Evolutionary conservation across 106 monocot genomes (phyloP).

Genomic region (Platanthera zijinensis): DNA sequence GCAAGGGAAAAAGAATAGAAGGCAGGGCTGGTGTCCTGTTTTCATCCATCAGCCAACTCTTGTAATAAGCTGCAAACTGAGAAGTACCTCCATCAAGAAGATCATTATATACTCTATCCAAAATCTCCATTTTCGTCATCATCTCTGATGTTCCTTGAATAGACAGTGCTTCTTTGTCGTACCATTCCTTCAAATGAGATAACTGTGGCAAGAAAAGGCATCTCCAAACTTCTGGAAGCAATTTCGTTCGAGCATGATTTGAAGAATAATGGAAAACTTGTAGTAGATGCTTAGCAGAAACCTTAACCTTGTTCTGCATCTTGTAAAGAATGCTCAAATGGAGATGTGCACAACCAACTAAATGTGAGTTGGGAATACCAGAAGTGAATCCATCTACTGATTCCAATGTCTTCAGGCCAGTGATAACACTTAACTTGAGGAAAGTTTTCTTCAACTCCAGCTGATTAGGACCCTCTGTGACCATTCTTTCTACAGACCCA

Average conservation of each 20-base stretch:
- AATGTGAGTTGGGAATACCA: constrained; percentile 27
- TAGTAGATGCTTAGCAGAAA: constrained; percentile 39
- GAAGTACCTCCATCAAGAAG: constrained; percentile 39
- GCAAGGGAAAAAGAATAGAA: constrained; percentile 20
- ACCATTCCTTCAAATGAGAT: constrained; percentile 40
- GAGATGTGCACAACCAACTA: constrained; percentile 40
- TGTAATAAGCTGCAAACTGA: constrained; percentile 51
- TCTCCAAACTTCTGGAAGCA: constrained; percentile 47
- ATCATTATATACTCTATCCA: constrained; percentile 34
- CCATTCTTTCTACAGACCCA: constrained; percentile 17
- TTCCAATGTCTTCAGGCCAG: constrained; percentile 18
- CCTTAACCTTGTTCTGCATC: constrained; percentile 36
- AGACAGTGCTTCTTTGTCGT: constrained; percentile 21
- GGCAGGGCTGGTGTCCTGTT: constrained; percentile 29
- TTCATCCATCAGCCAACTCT: constrained; percentile 42
- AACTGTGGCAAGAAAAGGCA: constrained; percentile 36
- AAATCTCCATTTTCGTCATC: constrained; percentile 19
- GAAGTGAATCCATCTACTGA: constrained; percentile 11
- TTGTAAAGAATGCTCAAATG: constrained; percentile 44
- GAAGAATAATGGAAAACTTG: constrained; percentile 38
- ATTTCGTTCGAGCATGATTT: constrained; percentile 20
- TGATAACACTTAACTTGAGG: constrained; percentile 28
- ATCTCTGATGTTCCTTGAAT: constrained; percentile 7
- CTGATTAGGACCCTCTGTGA: constrained; percentile 9
- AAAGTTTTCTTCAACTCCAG: constrained; percentile 30